These are phyloP conservation scores for Trichomonascus vanleenenianus DNA, from an alignment of 805 yeast genomes.

Conservation along the genomic window DNA sequence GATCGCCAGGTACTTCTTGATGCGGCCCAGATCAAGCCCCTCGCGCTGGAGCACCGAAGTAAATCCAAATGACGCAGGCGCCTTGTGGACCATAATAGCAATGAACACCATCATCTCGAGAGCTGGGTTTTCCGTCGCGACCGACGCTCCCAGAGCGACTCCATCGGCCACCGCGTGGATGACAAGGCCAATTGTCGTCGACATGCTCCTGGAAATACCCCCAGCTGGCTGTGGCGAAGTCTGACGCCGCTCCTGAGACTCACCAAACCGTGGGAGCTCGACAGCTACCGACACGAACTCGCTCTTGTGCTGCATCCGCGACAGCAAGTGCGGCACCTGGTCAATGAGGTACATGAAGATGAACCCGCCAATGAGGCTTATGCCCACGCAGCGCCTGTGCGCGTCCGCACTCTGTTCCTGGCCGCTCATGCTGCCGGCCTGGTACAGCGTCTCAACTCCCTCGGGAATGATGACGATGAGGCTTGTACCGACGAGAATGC, in stretches of 20 bases:
- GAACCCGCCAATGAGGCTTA: constrained; percentile 47
- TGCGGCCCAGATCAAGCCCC: constrained; percentile 27
- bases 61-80: constrained; percentile 69
- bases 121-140: constrained; percentile 32
- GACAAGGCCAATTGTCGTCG: constrained; percentile 54
- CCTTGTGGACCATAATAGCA: constrained; percentile 61
- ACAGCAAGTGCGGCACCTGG: constrained; percentile 24
- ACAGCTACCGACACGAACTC: constrained; percentile 15
- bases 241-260: background rate
- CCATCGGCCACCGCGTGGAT: constrained; percentile 71
- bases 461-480: constrained; percentile 57
- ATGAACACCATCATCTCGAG: constrained; percentile 42
- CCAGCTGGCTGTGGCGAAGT: background rate
- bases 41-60: constrained; percentile 43
- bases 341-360: constrained; percentile 46
- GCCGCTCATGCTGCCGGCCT: constrained; percentile 11
- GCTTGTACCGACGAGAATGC: constrained; percentile 54
- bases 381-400: constrained; percentile 34
- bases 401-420: constrained; percentile 5
- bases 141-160: constrained; percentile 58
- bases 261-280: constrained; percentile 21
- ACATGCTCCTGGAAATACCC: constrained; percentile 29
- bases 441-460: constrained; percentile 43
- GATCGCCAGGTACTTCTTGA: constrained; percentile 40
- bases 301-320: constrained; percentile 1